Percentiles rank a stretch among this genome's conserved stretches.
Evolutionary conservation across 345 rosid species (phyloP).

Genomic region (Salix caprea): DNA sequence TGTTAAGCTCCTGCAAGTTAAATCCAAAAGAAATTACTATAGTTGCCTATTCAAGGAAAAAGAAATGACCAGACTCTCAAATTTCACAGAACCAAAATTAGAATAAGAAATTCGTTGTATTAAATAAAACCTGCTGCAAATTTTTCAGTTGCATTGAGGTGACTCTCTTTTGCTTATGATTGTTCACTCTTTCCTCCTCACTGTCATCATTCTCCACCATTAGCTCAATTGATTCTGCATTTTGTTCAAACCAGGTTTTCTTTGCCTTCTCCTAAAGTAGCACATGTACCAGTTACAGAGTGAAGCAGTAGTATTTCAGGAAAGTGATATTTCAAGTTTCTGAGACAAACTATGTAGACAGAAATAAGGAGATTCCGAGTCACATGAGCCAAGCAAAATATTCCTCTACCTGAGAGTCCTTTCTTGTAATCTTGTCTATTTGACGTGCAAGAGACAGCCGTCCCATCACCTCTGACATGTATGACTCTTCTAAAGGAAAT

Average conservation of each 20-base stretch:
- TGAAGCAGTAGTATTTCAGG: not conserved
- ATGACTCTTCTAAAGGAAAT: constrained; percentile 82
- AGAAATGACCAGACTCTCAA: not conserved
- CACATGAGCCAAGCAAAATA: not conserved
- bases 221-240: constrained; percentile 72
- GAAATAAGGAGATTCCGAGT: not conserved
- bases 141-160: constrained; percentile 16
- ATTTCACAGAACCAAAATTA: not conserved
- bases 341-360: not conserved
- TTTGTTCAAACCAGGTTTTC: constrained; percentile 75
- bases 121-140: constrained; percentile 52
- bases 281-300: not conserved
- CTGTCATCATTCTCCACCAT: constrained; percentile 69
- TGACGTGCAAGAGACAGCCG: constrained; percentile 88
- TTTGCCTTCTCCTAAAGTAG: constrained; percentile 63
- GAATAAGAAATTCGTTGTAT: not conserved
- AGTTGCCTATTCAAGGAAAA: not conserved
- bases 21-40: constrained; percentile 9
- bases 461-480: constrained; percentile 82
- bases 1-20: constrained; percentile 63
- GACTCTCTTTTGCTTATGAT: constrained; percentile 39
- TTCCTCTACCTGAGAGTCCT: constrained; percentile 69
- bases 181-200: constrained; percentile 80
- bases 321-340: not conserved
- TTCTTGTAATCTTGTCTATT: constrained; percentile 68